Evolutionary conservation across 2,329 filamentous ascomycete genomes (phyloP), one percentile per base, ranked within the genome.

Genomic region (Xylaria sp.): DNA sequence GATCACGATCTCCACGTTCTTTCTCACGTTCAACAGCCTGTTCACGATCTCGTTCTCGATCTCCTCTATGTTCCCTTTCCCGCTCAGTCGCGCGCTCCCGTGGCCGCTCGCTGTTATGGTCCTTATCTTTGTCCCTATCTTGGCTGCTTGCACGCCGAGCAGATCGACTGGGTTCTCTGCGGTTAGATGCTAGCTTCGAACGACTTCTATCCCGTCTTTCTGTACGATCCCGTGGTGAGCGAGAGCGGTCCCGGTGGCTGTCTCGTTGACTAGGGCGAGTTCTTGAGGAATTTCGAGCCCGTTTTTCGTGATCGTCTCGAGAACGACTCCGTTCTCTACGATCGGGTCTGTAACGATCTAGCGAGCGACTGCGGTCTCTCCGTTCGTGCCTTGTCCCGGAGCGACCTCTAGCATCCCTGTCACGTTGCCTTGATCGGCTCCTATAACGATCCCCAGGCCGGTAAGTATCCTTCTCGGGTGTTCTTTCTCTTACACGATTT

Each of bases 401-500:
- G 29, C 73, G 72, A 54, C 71, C 74, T 57, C 73, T 68, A 2
- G 68, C 69, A 53, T 77, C 75, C 40, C 75, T 73, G 37, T 76
- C 73, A 42, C 76, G 75, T 16, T 69, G 60, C 18, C 75, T 74
- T 53, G 76, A 78, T 21, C 75, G 74, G 50, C 75, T 77, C 62
- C 72, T 74, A 48, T 77, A 75, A 57, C 75, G 74, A 64, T 73
- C 73, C 2, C 75, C 75, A 13, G 77, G 77, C 5, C 77, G 71
- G 62, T 79, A 79, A 9, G 77, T 75, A 68, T 79, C 77, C 58
- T 75, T 77, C 37, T 78, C 76, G 47, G 73, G 75, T 13, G 77
- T 75, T 47, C 70, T 70, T 23, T 73, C 70, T 23, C 82, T 77
- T 40, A 76, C 74, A 9, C 77, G 76, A 21, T 81, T 78, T 76